Evolutionary conservation across 1,139 yeast genomes (phyloP).

Genomic region (Entelexis sorbosivorans): DNA sequence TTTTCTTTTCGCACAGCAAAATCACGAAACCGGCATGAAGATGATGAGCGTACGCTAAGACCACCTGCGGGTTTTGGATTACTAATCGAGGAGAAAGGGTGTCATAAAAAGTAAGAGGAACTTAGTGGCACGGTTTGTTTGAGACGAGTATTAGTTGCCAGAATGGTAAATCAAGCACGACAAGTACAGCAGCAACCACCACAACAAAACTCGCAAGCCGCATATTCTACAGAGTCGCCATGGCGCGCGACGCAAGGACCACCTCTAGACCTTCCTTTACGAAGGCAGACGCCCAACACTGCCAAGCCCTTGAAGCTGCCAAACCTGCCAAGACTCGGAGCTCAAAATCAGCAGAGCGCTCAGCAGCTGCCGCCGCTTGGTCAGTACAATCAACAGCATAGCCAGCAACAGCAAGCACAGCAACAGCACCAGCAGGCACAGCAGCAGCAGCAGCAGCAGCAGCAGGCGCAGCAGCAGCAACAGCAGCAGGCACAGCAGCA

Average conservation of each 20-base stretch:
- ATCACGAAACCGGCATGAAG: not conserved
- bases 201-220: not conserved
- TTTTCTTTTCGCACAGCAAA: not conserved
- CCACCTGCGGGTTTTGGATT: no score
- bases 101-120: conserved; percentile 3
- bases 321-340: conserved; percentile 21
- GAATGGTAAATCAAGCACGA: conserved; percentile 3
- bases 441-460: conserved; percentile 10
- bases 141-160: not conserved
- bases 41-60: no score
- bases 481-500: not conserved
- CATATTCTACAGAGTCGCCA: conserved; percentile 17
- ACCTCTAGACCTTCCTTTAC: conserved; percentile 4
- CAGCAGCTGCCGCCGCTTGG: conserved; percentile 5
- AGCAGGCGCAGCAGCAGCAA: conserved; percentile 9
- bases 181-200: not conserved
- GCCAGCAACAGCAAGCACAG: not conserved
- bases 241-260: conserved; percentile 16
- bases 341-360: conserved; percentile 7
- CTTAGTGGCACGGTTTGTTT: not conserved
- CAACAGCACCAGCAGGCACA: not conserved
- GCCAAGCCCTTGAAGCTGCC: conserved; percentile 18
- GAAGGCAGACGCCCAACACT: conserved; percentile 3
- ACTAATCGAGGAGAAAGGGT: conserved; percentile 3
- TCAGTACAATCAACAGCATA: not conserved